Conservation (phyloP, 164 flowering plant species). For the Kingdonia uniflora region DNA sequence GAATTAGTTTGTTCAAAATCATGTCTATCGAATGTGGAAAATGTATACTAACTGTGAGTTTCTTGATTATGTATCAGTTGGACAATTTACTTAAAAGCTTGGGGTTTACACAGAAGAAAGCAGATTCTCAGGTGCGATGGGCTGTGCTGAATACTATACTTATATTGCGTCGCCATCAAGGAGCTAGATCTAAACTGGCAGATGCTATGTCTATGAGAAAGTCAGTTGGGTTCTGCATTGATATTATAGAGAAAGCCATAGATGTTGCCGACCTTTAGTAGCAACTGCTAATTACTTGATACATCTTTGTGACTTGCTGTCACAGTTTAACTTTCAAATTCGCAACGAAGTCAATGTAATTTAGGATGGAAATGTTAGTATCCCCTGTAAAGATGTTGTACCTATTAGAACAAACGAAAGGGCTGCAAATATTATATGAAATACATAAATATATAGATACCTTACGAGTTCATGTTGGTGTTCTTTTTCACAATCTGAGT, state of each 20-base stretch:
- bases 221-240: slow-evolving; percentile 70
- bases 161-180: slow-evolving; percentile 63
- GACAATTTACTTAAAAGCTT: slow-evolving; percentile 51
- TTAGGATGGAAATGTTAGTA: no score
- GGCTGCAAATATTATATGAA: no score
- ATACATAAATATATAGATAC: no score
- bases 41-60: neutral
- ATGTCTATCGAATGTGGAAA: no score
- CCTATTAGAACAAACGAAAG: no score
- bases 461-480: no score
- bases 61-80: slow-evolving; percentile 33
- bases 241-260: slow-evolving; percentile 47
- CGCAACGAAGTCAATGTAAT: no score
- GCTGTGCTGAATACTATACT: slow-evolving; percentile 71
- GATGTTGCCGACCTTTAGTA: slow-evolving; percentile 31
- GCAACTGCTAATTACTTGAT: neutral
- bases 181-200: slow-evolving; percentile 50
- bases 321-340: no score
- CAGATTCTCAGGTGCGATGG: slow-evolving; percentile 95
- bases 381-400: no score
- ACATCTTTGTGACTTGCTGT: neutral
- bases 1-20: no score
- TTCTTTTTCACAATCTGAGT: no score
- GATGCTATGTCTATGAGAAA: slow-evolving; percentile 71
- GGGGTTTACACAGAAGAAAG: slow-evolving; percentile 88